Conservation (phyloP, 1,284 basidiomycete genomes). For the Somion occarium region DNA sequence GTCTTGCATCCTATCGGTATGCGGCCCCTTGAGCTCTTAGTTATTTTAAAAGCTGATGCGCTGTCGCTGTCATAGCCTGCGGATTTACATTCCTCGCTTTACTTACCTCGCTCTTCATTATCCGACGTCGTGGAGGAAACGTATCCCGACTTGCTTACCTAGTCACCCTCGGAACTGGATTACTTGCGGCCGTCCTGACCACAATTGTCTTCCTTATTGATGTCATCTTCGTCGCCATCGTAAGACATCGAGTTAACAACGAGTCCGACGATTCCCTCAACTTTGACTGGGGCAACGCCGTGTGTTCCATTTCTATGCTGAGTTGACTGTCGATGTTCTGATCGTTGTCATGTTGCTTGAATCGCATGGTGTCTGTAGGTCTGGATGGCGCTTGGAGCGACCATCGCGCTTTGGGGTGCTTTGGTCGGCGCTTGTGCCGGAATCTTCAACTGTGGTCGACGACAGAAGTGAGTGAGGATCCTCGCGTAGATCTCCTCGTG, state of each 20-base stretch:
- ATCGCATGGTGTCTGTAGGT: slow-evolving; percentile 30
- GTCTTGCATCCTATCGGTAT: slow-evolving; percentile 44
- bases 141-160: slow-evolving; percentile 27
- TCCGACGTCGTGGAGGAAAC: slow-evolving; percentile 28
- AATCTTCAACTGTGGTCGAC: slow-evolving; percentile 22
- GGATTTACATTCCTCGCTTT: slow-evolving; percentile 48
- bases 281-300: slow-evolving; percentile 44
- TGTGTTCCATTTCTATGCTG: slow-evolving; percentile 24
- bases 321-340: slow-evolving; percentile 3
- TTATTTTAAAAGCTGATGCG: neutral
- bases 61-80: slow-evolving; percentile 36
- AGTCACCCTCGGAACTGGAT: slow-evolving; percentile 17
- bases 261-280: slow-evolving; percentile 36
- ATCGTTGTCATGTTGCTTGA: too few relatives aligned
- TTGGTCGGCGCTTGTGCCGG: slow-evolving; percentile 37
- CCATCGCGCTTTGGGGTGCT: slow-evolving; percentile 43
- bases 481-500: too few relatives aligned
- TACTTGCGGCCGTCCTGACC: slow-evolving; percentile 38
- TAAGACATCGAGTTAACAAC: slow-evolving; percentile 37
- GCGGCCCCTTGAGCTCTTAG: slow-evolving; percentile 11
- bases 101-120: slow-evolving; percentile 41
- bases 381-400: slow-evolving; percentile 49
- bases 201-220: slow-evolving; percentile 52
- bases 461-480: slow-evolving; percentile 14
- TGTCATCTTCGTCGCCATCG: slow-evolving; percentile 43